Evolutionary conservation across 2,329 filamentous ascomycete species (phyloP), one percentile per base, ranked within the genome.

Genomic region (Ophiostoma australiae): DNA sequence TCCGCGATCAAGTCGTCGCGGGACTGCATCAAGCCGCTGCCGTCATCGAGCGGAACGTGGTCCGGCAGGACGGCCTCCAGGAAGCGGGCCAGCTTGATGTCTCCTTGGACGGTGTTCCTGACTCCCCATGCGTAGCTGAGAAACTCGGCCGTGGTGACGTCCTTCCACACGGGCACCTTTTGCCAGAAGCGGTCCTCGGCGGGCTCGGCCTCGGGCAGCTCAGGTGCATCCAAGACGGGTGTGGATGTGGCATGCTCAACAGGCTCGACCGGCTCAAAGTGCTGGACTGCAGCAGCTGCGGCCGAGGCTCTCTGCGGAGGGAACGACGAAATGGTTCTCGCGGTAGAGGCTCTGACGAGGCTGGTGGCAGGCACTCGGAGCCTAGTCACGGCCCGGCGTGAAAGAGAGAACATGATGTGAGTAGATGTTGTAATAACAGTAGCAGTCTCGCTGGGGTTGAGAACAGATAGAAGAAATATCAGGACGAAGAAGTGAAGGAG

Each of bases 1-100:
- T 90, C 86, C 1, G 79, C 74, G 67, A 88, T 82, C 71, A 89
- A 86, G 27, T 85, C 81, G 1, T 85, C 80, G 13, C 82, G 83
- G 33, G 81, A 84, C 72, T 81, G 81, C 74, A 82, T 77, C 5
- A 70, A 72, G 35, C 75, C 72, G 0, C 75, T 72, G 0, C 71
- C 71, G 70, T 77, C 73, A 73, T 76, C 77, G n/a, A 75, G 73
- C 3, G 84, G 84, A n/a, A 89, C 78, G 2, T 75, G 75, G 0
- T 84, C 80, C 0, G 87, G 87, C 1, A 89, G 77, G 3, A 84
- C 81, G 23, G 80, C 78, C 2, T 79, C 74, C 2, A 89, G 79
- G 72, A 89, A 88, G 2, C 77, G 78, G 37, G 79, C 74, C 1
- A 89, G 79, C 74, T 82, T 84, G 4, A 77, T 72, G 44, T 81